A percentile compares a stretch with the other conserved stretches of the same genome.
These are phyloP conservation scores for Stagonosporopsis cucurbitacearum DNA, from an alignment of 2,329 filamentous ascomycete species.

Conservation along the genomic window DNA sequence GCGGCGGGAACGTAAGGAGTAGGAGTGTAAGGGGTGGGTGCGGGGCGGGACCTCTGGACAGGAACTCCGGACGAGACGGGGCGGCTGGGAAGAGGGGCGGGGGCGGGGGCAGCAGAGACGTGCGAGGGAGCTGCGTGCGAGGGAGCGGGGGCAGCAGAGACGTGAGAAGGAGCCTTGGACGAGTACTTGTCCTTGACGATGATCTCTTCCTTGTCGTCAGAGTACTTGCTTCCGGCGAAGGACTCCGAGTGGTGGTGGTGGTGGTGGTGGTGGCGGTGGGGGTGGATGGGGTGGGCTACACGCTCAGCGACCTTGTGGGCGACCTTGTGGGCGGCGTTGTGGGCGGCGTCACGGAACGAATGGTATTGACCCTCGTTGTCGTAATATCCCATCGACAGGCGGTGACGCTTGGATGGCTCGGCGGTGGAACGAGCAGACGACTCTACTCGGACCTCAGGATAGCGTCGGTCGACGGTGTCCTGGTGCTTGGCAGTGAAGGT, in stretches of 20 bases:
- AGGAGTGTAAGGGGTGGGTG: constrained; percentile 74
- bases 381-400: constrained; percentile 78
- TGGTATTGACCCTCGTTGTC: constrained; percentile 79
- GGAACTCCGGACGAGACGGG: constrained; percentile 49
- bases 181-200: constrained; percentile 56
- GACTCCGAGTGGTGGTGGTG: constrained; percentile 48
- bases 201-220: constrained; percentile 53
- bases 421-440: constrained; percentile 58
- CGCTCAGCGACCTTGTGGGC: constrained; percentile 60
- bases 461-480: constrained; percentile 48
- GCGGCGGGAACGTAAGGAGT: constrained; percentile 25
- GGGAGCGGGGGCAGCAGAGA: constrained; percentile 26
- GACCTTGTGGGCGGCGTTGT: constrained; percentile 63
- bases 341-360: constrained; percentile 74
- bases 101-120: constrained; percentile 38
- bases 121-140: constrained; percentile 6
- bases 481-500: constrained; percentile 48
- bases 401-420: constrained; percentile 57
- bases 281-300: constrained; percentile 68
- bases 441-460: constrained; percentile 59
- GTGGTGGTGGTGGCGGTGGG: constrained; percentile 58
- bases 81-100: constrained; percentile 36
- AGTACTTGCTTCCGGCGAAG: constrained; percentile 43
- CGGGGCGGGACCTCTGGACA: constrained; percentile 38
- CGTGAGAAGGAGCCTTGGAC: constrained; percentile 32